Conservation (phyloP, 2,329 filamentous ascomycete genomes). For the Ceratocystis cacaofunesta region DNA sequence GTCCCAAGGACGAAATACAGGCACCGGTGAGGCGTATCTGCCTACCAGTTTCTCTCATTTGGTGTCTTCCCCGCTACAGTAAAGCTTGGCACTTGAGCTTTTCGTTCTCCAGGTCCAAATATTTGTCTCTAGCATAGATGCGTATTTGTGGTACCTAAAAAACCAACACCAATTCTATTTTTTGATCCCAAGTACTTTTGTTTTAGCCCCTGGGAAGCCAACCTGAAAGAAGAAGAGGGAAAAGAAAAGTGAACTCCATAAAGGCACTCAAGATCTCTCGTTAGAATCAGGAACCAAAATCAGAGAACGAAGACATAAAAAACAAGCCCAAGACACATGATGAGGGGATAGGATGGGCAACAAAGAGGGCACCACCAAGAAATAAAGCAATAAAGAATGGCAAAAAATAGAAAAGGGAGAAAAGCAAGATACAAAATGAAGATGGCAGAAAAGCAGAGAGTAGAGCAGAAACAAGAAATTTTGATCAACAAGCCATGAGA, state of each 20-base stretch:
- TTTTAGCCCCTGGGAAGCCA: neutral
- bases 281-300: neutral
- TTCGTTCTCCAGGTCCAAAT: neutral
- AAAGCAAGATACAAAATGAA: slow-evolving; percentile 19
- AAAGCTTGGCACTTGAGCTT: neutral
- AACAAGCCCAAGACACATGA: neutral
- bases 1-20: neutral
- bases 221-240: slow-evolving; percentile 17
- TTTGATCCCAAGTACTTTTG: slow-evolving; percentile 1
- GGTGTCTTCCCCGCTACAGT: neutral
- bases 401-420: slow-evolving; percentile 20
- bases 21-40: neutral
- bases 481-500: slow-evolving; percentile 16
- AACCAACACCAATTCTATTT: neutral
- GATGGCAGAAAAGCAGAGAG: slow-evolving; percentile 23
- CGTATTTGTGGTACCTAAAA: neutral
- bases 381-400: slow-evolving; percentile 1
- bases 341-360: neutral
- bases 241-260: neutral
- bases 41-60: neutral
- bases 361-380: neutral
- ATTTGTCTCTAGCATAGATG: neutral
- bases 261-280: neutral
- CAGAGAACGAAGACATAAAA: neutral
- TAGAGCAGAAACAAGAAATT: slow-evolving; percentile 19